Conservation (phyloP, 257 asterid species). For the Solanum lycopersicoides region DNA sequence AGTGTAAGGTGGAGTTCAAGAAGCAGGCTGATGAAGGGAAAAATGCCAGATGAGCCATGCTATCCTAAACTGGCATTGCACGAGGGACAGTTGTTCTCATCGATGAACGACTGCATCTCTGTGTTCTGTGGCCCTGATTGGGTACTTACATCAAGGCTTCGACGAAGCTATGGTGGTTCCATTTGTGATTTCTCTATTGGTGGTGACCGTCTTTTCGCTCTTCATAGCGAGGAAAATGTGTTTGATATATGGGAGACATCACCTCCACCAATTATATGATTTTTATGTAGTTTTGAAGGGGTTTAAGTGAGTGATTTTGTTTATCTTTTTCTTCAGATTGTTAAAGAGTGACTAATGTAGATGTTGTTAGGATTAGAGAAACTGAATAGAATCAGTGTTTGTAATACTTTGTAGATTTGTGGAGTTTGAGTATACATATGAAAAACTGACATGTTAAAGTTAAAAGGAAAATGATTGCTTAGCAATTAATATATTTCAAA, state of each 20-base stretch:
- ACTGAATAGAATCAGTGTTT: neutral
- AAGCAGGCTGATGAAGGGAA: constrained; percentile 74
- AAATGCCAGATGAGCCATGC: constrained; percentile 84
- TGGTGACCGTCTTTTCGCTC: constrained; percentile 75
- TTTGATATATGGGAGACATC: constrained; percentile 84
- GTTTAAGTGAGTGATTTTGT: neutral
- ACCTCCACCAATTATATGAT: constrained; percentile 54
- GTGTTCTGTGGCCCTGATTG: constrained; percentile 84
- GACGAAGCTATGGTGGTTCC: constrained; percentile 79
- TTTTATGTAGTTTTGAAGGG: neutral
- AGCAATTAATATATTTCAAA: constrained; percentile 18
- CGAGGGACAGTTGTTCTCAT: constrained; percentile 71
- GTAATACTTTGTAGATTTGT: constrained; percentile 1
- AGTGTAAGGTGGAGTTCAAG: constrained; percentile 88
- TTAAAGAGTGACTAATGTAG: neutral
- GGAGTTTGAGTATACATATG: constrained; percentile 16
- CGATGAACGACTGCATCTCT: constrained; percentile 79
- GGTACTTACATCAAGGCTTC: constrained; percentile 65
- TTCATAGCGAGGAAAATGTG: constrained; percentile 87
- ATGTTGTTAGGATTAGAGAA: constrained; percentile 1
- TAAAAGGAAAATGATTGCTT: constrained; percentile 25
- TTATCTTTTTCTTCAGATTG: constrained; percentile 3
- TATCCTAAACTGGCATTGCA: constrained; percentile 78
- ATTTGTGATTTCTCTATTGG: constrained; percentile 88
- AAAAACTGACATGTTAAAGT: constrained; percentile 10